These are phyloP conservation scores for Psidium guajava DNA, from an alignment of 345 rosid genomes.

Conservation along the genomic window DNA sequence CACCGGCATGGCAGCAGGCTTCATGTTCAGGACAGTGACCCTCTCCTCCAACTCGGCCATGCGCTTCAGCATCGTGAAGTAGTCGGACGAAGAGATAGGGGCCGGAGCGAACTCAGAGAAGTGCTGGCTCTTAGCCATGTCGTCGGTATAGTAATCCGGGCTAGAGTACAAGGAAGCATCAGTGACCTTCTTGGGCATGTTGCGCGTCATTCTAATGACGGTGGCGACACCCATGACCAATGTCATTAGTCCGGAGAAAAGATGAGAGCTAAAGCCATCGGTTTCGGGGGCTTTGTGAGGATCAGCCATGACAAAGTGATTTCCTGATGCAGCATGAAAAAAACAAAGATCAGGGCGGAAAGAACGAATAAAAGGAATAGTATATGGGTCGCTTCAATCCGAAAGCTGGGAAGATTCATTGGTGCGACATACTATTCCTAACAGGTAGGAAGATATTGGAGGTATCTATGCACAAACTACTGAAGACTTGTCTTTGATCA, in stretches of 20 bases:
- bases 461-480: background rate
- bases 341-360: background rate
- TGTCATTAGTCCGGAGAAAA: constrained; percentile 76
- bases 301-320: constrained; percentile 18
- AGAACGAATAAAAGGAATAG: background rate
- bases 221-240: constrained; percentile 75
- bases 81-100: constrained; percentile 36
- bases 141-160: constrained; percentile 25
- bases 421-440: background rate
- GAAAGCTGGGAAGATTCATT: background rate
- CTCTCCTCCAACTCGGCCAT: constrained; percentile 80
- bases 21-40: constrained; percentile 34
- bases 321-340: constrained; percentile 18
- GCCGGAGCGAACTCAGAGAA: constrained; percentile 16
- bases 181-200: constrained; percentile 58
- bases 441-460: background rate
- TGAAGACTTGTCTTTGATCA: background rate
- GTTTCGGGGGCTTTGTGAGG: constrained; percentile 17
- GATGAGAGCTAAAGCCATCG: constrained; percentile 41
- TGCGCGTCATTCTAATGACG: constrained; percentile 63
- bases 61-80: constrained; percentile 49
- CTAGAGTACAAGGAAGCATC: constrained; percentile 48
- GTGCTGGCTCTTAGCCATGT: constrained; percentile 20
- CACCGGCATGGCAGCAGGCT: constrained; percentile 50
- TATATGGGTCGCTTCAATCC: background rate